A percentile compares a stretch with the other conserved stretches of the same genome.
These are phyloP conservation scores for Aspergillus neoniger DNA, from an alignment of 2,329 filamentous ascomycete species.

Conservation along the genomic window DNA sequence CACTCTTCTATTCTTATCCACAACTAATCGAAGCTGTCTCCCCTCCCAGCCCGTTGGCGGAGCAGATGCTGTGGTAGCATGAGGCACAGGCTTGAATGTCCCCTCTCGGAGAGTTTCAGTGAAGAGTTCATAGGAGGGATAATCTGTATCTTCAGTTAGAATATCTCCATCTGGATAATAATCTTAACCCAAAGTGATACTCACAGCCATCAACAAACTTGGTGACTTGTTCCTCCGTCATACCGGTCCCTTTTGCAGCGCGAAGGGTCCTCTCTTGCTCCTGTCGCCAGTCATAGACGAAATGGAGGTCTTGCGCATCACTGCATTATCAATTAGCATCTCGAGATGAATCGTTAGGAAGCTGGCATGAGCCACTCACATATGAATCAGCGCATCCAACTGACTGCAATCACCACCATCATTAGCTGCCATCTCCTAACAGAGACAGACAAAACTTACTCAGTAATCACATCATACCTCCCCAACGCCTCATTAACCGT, in stretches of 20 bases:
- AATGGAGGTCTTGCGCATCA: constrained; percentile 70
- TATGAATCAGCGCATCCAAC: constrained; percentile 66
- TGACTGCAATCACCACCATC: constrained; percentile 33
- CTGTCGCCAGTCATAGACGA: constrained; percentile 81
- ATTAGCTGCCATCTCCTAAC: constrained; percentile 16
- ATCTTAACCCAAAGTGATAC: constrained; percentile 22
- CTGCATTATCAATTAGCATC: constrained; percentile 28
- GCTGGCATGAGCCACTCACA: constrained; percentile 43
- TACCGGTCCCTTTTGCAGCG: constrained; percentile 67
- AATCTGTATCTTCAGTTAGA: constrained; percentile 47
- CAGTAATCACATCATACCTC: constrained; percentile 61
- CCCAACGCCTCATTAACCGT: constrained; percentile 62
- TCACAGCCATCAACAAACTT: constrained; percentile 70
- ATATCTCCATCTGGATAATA: not conserved
- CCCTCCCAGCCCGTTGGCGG: constrained; percentile 45
- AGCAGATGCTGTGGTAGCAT: constrained; percentile 15
- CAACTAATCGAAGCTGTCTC: constrained; percentile 63
- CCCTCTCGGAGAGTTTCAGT: constrained; percentile 61
- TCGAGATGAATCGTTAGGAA: too few relatives aligned
- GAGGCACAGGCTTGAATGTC: constrained; percentile 49
- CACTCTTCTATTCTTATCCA: constrained; percentile 62
- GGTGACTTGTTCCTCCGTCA: constrained; percentile 78
- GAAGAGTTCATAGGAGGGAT: constrained; percentile 72
- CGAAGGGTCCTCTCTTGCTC: constrained; percentile 77
- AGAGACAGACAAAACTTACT: constrained; percentile 35